Evolutionary conservation across 495 filamentous ascomycete genomes (phyloP).

Genomic region (Bryoglossum gracile): DNA sequence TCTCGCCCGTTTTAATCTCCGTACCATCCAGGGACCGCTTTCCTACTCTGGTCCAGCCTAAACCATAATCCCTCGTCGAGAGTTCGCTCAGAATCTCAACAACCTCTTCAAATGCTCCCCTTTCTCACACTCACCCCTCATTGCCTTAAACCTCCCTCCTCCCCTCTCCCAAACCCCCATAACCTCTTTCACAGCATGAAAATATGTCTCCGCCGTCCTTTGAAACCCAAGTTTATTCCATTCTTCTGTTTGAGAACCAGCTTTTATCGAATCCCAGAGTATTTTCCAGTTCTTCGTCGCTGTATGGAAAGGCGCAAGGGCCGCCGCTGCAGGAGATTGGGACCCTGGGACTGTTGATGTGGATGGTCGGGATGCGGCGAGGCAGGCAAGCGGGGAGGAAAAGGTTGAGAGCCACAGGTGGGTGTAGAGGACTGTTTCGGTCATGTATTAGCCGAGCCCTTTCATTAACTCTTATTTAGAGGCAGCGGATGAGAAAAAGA

Average conservation of each 20-base stretch:
- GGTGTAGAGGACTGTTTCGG: slow-evolving; percentile 20
- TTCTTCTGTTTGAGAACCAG: slow-evolving; percentile 1
- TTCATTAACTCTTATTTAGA: no score
- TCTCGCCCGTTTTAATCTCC: no score
- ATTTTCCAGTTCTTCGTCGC: slow-evolving; percentile 22
- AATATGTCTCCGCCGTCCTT: slow-evolving; percentile 22
- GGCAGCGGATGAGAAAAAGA: not conserved
- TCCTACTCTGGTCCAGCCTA: no score
- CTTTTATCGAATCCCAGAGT: slow-evolving; percentile 24
- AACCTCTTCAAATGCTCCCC: slow-evolving; percentile 21
- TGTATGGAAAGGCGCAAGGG: slow-evolving; percentile 18
- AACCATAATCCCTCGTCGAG: no score
- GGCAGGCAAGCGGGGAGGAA: slow-evolving; percentile 11
- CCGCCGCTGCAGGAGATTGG: no score
- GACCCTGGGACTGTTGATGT: no score
- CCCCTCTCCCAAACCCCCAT: slow-evolving; percentile 15
- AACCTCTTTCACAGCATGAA: slow-evolving; percentile 11
- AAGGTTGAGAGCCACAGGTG: slow-evolving; percentile 22
- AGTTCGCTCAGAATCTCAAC: slow-evolving; percentile 16
- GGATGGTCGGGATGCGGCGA: slow-evolving; percentile 3
- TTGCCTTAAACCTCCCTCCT: slow-evolving; percentile 5
- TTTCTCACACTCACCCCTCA: slow-evolving; percentile 22
- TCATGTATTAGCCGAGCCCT: no score
- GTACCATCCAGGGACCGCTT: no score
- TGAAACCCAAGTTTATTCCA: slow-evolving; percentile 25